A percentile compares a stretch with the other conserved stretches of the same genome.
Conservation (phyloP, 352 stramenopile genomes). For the Phytophthora gonapodyides region DNA sequence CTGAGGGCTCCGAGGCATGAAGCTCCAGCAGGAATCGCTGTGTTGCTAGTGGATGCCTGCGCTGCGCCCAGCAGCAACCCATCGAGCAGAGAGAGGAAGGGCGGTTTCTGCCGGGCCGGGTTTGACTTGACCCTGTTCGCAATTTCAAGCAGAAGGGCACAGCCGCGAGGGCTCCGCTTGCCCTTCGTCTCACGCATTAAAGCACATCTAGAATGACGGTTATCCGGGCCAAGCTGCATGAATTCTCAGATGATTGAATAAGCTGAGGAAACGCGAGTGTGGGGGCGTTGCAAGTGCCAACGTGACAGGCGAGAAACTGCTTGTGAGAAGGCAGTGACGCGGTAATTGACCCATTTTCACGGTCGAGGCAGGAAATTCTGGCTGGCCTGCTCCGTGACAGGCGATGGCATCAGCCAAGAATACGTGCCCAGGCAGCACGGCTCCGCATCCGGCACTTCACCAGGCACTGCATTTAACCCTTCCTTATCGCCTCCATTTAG, state of each 20-base stretch:
- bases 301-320: constrained; percentile 31
- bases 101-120: constrained; percentile 11
- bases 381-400: too few species aligned
- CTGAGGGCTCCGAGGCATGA: too few species aligned
- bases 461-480: constrained; percentile 12
- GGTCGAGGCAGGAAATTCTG: too few species aligned
- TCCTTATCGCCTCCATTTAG: constrained; percentile 26
- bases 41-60: too few species aligned
- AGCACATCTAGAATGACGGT: constrained; percentile 8
- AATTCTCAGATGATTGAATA: constrained; percentile 29
- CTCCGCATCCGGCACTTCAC: too few species aligned
- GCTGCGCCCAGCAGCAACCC: not conserved
- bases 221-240: constrained; percentile 16
- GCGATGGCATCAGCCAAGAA: constrained; percentile 3
- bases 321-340: constrained; percentile 1
- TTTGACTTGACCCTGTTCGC: constrained; percentile 27
- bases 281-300: constrained; percentile 16
- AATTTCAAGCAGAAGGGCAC: constrained; percentile 5
- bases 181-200: constrained; percentile 11
- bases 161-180: not conserved
- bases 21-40: too few species aligned
- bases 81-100: not conserved
- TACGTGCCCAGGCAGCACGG: not conserved
- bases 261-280: constrained; percentile 24
- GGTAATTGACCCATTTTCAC: not conserved